Conservation (phyloP, 176 grass and related monocot genomes). For the Cymbopogon citratus region DNA sequence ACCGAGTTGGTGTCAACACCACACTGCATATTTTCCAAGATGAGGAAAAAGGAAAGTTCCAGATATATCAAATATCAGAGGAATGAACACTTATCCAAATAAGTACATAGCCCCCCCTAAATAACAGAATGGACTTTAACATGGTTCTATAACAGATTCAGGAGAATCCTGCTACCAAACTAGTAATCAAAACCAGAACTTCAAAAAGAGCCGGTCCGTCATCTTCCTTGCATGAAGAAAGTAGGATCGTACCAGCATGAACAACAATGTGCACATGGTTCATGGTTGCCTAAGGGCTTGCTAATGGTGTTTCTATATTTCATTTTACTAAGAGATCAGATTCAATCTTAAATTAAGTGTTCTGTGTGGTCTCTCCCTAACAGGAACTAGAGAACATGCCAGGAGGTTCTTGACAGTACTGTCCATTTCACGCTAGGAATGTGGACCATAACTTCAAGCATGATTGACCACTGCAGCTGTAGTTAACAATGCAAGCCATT, state of each 20-base stretch:
- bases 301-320: constrained; percentile 8
- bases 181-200: neutral
- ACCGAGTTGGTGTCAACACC: neutral
- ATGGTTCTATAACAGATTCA: neutral
- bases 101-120: too few species aligned
- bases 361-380: neutral
- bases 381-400: neutral
- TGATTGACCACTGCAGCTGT: neutral
- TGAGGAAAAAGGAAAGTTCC: neutral
- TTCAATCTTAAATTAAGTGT: constrained; percentile 1
- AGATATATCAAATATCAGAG: neutral
- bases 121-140: neutral
- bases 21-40: neutral
- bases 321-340: neutral
- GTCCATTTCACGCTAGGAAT: neutral
- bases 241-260: neutral
- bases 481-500: constrained; percentile 11
- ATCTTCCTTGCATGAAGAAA: neutral
- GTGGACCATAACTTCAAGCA: neutral
- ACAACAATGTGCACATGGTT: neutral
- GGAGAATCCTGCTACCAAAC: neutral
- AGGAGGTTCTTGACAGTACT: neutral
- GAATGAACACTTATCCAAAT: neutral
- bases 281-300: neutral
- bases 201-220: neutral